A percentile compares a stretch with the other conserved stretches of the same genome.
phyloP scores from a whole-genome alignment of 2,329 filamentous ascomycete species.

The Pseudocercospora vitis region DNA sequence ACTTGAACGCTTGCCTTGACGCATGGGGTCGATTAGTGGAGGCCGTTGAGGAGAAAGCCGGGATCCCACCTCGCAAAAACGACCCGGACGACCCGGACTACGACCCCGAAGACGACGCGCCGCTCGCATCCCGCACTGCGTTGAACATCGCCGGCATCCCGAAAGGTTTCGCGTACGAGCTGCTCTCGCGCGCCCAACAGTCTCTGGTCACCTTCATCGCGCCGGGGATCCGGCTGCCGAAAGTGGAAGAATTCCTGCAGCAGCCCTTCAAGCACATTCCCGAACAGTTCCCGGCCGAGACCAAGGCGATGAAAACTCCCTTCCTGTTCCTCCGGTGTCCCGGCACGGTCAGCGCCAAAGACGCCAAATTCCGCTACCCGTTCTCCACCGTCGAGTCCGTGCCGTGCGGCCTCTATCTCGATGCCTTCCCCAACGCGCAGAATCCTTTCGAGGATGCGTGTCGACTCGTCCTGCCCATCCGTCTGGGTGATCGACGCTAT shows the following conservation, averaged over 20 bases:
- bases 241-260: constrained; percentile 37
- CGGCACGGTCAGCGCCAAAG: constrained; percentile 35
- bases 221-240: constrained; percentile 36
- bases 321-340: constrained; percentile 38
- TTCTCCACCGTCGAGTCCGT: constrained; percentile 36
- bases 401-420: constrained; percentile 39
- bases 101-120: constrained; percentile 31
- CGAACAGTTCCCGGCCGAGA: constrained; percentile 33
- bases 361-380: constrained; percentile 38
- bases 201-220: constrained; percentile 37
- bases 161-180: constrained; percentile 36
- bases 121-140: constrained; percentile 32
- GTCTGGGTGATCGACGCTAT: constrained; percentile 33
- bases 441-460: constrained; percentile 40
- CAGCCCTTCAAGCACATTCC: constrained; percentile 37
- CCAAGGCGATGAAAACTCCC: constrained; percentile 37
- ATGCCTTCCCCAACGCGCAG: constrained; percentile 36
- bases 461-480: constrained; percentile 36
- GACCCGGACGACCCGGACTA: constrained; percentile 23
- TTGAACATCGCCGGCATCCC: constrained; percentile 35
- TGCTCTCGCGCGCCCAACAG: constrained; percentile 34
- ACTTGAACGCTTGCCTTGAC: constrained; percentile 33
- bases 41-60: constrained; percentile 32
- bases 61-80: constrained; percentile 18
- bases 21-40: constrained; percentile 35